Percentiles rank a stretch among this genome's conserved stretches.
Evolutionary conservation across 1,139 yeast species (phyloP).

Genomic region (Nematodospora anomalae): DNA sequence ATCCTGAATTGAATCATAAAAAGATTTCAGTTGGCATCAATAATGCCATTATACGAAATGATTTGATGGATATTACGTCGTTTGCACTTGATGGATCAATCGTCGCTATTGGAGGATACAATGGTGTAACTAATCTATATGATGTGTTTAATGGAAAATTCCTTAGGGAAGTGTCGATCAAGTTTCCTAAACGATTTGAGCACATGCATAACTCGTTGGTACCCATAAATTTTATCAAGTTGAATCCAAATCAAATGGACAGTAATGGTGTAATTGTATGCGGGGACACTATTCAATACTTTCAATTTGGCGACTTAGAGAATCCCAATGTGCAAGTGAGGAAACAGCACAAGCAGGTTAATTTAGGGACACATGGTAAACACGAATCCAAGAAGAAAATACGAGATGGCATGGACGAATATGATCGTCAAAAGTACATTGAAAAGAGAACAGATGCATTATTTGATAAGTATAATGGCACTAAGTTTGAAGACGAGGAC

Average conservation of each 20-base stretch:
- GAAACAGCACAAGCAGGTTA: constrained; percentile 9
- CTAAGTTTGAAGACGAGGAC: constrained; percentile 35
- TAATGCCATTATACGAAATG: constrained; percentile 8
- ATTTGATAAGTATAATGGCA: constrained; percentile 49
- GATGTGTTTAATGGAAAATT: constrained; percentile 63
- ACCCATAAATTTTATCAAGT: constrained; percentile 43
- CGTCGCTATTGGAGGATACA: constrained; percentile 59
- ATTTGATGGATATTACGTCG: constrained; percentile 22
- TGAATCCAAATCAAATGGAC: constrained; percentile 43
- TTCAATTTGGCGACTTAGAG: constrained; percentile 52
- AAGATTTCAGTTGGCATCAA: constrained; percentile 19
- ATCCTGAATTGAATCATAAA: constrained; percentile 20
- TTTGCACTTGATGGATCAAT: constrained; percentile 45
- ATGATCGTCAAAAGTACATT: constrained; percentile 26
- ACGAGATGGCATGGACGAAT: constrained; percentile 39
- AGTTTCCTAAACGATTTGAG: constrained; percentile 43
- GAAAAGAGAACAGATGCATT: constrained; percentile 23
- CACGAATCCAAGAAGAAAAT: constrained; percentile 24
- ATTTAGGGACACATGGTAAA: constrained; percentile 12
- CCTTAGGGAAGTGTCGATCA: constrained; percentile 47
- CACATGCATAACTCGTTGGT: constrained; percentile 25
- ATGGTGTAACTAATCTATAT: constrained; percentile 62
- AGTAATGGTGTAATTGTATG: constrained; percentile 56
- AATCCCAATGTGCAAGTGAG: neutral
- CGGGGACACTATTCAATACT: constrained; percentile 60